A percentile compares a stretch with the other conserved stretches of the same genome.
phyloP scores from a whole-genome alignment of 768 basidiomycete genomes.

The Panaeolus cyanescens region DNA sequence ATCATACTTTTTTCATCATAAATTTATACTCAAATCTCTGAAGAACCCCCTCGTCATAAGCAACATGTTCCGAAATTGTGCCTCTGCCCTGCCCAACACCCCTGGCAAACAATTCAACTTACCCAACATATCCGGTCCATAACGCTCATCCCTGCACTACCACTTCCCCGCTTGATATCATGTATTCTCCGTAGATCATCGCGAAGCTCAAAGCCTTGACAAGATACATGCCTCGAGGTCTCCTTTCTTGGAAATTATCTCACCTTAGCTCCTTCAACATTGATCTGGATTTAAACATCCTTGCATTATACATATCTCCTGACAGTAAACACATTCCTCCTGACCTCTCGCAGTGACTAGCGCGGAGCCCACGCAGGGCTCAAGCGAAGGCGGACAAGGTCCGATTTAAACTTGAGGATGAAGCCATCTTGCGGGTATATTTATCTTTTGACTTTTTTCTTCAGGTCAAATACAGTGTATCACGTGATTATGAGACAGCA shows the following conservation, averaged over 20 bases:
- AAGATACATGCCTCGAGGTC: background rate
- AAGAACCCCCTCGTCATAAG: background rate
- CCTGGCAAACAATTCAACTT: background rate
- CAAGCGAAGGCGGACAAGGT: conserved; percentile 2
- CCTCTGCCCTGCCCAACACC: background rate
- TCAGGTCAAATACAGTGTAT: too few species aligned
- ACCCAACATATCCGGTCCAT: background rate
- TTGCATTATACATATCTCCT: background rate
- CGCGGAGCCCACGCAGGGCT: background rate
- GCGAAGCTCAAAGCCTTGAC: background rate
- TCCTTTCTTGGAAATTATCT: background rate
- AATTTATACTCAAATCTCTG: background rate
- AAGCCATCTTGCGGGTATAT: background rate
- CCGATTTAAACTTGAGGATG: background rate
- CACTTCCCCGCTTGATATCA: background rate
- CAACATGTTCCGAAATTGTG: background rate
- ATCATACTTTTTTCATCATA: background rate
- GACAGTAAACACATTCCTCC: background rate
- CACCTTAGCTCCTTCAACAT: background rate
- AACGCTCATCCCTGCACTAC: background rate
- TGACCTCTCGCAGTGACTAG: background rate
- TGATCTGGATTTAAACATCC: background rate
- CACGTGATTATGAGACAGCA: too few species aligned
- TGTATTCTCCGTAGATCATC: background rate
- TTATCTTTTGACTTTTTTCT: background rate